These are phyloP conservation scores for Suhomyces prunicola DNA, from an alignment of 805 yeast species.

Conservation along the genomic window DNA sequence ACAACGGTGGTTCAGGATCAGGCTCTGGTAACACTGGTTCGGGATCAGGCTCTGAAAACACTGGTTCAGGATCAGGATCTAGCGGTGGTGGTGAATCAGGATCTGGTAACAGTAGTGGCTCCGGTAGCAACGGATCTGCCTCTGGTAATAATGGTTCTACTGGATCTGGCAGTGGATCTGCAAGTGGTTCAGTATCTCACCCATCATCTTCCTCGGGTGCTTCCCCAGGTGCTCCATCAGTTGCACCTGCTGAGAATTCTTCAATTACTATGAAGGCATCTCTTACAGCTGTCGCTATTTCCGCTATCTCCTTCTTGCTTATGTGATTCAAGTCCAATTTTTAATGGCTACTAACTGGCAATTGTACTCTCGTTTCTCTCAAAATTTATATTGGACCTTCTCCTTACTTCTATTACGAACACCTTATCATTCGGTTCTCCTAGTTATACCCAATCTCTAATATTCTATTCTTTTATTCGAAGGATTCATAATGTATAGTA, in stretches of 20 bases:
- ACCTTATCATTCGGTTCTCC: not conserved
- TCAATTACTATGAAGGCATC: not conserved
- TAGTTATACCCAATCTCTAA: not conserved
- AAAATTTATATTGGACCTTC: not conserved
- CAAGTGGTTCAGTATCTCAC: not conserved
- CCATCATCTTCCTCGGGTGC: not conserved
- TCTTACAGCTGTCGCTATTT: not conserved
- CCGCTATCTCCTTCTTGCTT: not conserved
- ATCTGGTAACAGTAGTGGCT: not conserved
- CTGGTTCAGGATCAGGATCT: not conserved
- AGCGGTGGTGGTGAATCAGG: not conserved
- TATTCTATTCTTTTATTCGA: not conserved
- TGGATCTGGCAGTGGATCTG: not conserved
- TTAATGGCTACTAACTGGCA: not conserved
- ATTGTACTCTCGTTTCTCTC: not conserved
- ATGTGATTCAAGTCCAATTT: not conserved
- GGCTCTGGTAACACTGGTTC: not conserved
- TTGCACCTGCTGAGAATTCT: not conserved
- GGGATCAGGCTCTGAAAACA: not conserved
- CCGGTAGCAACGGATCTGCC: not conserved
- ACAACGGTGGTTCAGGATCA: too few species aligned
- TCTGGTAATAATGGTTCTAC: not conserved
- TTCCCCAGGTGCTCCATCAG: not conserved
- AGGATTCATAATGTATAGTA: not conserved
- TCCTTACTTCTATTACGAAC: not conserved